Evolutionary conservation across 768 basidiomycete species (phyloP).

Genomic region (Hebeloma cylindrosporum): DNA sequence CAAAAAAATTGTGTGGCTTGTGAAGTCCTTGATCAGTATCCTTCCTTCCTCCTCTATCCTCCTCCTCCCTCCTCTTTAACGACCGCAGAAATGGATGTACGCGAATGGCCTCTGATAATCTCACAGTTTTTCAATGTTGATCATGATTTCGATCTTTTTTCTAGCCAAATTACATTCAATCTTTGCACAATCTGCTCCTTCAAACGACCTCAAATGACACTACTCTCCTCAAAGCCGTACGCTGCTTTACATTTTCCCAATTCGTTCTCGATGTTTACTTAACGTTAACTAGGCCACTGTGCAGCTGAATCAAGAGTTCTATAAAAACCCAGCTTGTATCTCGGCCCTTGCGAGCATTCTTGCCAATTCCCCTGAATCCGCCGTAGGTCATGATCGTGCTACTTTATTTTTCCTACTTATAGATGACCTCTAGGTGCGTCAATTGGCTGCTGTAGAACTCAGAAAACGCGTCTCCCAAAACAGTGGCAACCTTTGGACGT

Average conservation of each 20-base stretch:
- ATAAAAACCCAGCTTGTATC: conserved; percentile 89
- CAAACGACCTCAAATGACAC: conserved; percentile 91
- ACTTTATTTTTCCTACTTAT: conserved; percentile 9
- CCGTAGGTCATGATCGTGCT: conserved; percentile 52
- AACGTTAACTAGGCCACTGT: conserved; percentile 71
- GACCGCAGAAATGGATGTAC: conserved; percentile 49
- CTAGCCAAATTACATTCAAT: conserved; percentile 74
- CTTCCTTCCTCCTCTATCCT: conserved; percentile 26
- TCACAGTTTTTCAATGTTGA: conserved; percentile 14
- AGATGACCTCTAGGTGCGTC: conserved; percentile 68
- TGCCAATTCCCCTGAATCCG: conserved; percentile 77
- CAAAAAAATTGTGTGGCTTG: conserved; percentile 48
- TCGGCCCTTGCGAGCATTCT: conserved; percentile 87
- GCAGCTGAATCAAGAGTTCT: conserved; percentile 88
- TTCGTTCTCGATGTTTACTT: conserved; percentile 9
- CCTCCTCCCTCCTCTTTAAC: conserved; percentile 27
- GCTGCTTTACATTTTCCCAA: conserved; percentile 29
- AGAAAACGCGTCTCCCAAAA: conserved; percentile 86
- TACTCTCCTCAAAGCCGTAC: conserved; percentile 81
- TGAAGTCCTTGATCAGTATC: conserved; percentile 10
- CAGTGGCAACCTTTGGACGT: conserved; percentile 81
- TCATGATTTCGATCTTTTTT: conserved; percentile 22
- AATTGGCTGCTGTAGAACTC: conserved; percentile 95
- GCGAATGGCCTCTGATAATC: conserved; percentile 21
- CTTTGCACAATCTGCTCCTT: conserved; percentile 80